phyloP scores from a whole-genome alignment of 768 basidiomycete species.

The Tremella yokohamensis region DNA sequence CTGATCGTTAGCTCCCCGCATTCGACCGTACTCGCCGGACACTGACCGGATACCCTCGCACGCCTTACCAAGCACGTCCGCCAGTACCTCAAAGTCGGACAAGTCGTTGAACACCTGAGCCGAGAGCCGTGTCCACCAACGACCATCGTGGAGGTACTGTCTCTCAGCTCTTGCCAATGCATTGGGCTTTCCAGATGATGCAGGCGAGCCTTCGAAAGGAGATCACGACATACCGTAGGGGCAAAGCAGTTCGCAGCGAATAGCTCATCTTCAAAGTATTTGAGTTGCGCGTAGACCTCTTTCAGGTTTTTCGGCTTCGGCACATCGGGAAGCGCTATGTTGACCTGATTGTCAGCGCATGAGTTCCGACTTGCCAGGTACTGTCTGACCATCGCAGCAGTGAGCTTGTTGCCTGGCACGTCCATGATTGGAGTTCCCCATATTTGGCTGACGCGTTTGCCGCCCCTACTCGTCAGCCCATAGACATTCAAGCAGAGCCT shows the following conservation, averaged over 20 bases:
- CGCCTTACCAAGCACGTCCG: conserved; percentile 8
- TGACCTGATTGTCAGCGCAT: conserved; percentile 23
- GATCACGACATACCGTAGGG: conserved; percentile 5
- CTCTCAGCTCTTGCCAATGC: not conserved
- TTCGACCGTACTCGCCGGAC: not conserved
- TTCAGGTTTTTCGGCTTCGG: conserved; percentile 16
- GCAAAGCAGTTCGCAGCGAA: conserved; percentile 37
- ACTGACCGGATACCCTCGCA: conserved; percentile 18
- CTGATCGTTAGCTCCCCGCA: conserved; percentile 7
- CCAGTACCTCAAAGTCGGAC: conserved; percentile 21
- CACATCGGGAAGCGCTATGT: conserved; percentile 35
- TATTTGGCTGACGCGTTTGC: conserved; percentile 59
- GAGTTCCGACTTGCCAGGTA: not conserved
- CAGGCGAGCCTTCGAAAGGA: not conserved
- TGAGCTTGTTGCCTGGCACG: conserved; percentile 58
- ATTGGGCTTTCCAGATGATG: not conserved
- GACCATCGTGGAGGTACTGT: conserved; percentile 36
- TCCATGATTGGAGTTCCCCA: conserved; percentile 66
- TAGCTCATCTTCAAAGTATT: conserved; percentile 31
- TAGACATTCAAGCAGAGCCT: not conserved
- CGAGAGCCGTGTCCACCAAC: conserved; percentile 44
- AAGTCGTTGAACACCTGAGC: conserved; percentile 46
- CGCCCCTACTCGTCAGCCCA: conserved; percentile 54
- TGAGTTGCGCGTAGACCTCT: conserved; percentile 22
- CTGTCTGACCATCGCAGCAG: conserved; percentile 65